Conservation (phyloP, 129 eudicot species). For the Smallanthus sonchifolius region DNA sequence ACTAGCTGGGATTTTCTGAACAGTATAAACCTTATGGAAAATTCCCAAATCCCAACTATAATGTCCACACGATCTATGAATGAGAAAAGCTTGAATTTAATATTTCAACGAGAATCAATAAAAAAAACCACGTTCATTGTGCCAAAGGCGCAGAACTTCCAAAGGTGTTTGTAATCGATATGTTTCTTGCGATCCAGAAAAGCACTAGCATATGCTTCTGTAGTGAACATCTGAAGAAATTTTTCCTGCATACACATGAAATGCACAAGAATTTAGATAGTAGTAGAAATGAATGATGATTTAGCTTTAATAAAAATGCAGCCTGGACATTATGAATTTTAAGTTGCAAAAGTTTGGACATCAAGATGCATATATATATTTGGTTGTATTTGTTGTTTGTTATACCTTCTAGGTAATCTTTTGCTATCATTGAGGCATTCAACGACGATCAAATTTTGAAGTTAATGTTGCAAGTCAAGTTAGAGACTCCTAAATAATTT, state of each 20-base stretch:
- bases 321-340: no score
- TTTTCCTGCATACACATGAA: constrained; percentile 56
- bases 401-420: background rate
- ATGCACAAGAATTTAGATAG: constrained; percentile 4
- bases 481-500: background rate
- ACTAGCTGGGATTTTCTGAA: background rate
- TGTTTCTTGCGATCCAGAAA: constrained; percentile 52
- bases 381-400: background rate
- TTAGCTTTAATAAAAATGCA: background rate
- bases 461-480: background rate
- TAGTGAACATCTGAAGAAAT: constrained; percentile 66
- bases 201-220: constrained; percentile 68
- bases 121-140: background rate
- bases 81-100: no score
- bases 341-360: constrained; percentile 10
- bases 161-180: constrained; percentile 57
- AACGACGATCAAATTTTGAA: background rate
- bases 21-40: background rate
- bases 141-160: constrained; percentile 36
- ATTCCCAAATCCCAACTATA: constrained; percentile 2
- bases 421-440: background rate
- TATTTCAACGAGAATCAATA: background rate
- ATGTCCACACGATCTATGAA: background rate
- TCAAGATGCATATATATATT: background rate
- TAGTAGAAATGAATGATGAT: background rate